phyloP scores from a whole-genome alignment of 148 eudicot species.

The Chenopodium quinoa region DNA sequence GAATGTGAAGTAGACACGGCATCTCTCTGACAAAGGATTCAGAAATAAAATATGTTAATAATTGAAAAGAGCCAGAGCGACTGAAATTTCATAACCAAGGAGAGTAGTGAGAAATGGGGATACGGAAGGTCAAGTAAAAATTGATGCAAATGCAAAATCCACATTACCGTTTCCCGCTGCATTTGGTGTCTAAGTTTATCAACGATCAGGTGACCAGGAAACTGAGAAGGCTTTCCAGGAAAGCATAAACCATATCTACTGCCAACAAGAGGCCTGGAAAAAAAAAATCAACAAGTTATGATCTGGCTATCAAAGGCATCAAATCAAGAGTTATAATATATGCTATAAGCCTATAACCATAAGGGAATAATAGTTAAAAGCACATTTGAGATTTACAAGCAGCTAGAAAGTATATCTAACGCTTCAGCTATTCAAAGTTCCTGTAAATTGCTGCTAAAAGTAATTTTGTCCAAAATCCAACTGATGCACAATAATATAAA shows the following conservation, averaged over 20 bases:
- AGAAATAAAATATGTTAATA: background rate
- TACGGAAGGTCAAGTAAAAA: background rate
- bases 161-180: slow-evolving; percentile 46
- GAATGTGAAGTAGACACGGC: slow-evolving; percentile 85
- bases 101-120: background rate
- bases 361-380: background rate
- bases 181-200: slow-evolving; percentile 38
- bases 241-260: slow-evolving; percentile 24
- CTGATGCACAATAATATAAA: background rate
- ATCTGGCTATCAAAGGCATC: background rate
- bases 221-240: slow-evolving; percentile 41
- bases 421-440: background rate
- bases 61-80: background rate
- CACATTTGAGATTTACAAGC: background rate
- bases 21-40: slow-evolving; percentile 39
- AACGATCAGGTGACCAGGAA: slow-evolving; percentile 56
- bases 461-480: background rate
- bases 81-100: background rate
- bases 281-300: background rate
- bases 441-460: background rate
- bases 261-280: slow-evolving; percentile 66
- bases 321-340: background rate
- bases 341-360: background rate
- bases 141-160: background rate
- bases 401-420: background rate